Evolutionary conservation across 768 basidiomycete species (phyloP), one percentile per base, ranked within the genome.

Genomic region (Nidula microcarpa): DNA sequence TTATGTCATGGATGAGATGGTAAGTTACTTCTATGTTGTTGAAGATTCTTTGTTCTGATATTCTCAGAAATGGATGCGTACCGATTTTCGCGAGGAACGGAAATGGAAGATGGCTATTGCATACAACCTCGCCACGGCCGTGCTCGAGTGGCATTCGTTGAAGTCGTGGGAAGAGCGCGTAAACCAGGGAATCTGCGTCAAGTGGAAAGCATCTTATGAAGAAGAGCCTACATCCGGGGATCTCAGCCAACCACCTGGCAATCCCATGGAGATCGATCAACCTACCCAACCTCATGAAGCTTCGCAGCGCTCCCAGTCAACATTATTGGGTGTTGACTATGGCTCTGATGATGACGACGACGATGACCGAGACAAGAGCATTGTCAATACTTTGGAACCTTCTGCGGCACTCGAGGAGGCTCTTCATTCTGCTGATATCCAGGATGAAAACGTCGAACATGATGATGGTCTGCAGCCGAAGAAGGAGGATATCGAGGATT

Each of bases 1-100:
- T 65, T 90, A 94, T 68, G 75, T 99, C 34, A 70, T 99, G 68
- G 96, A 98, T 55, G 97, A 99, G 70, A 94, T 98, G 94, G 93
- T 91, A 51, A 60, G 81, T 73, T 16, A 32, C 23, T 36, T 14
- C 35, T 50, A 30, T 39, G 13, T 49, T 39, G 14, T 43, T 61
- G 9, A 8, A 7, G 23, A 13, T 8, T 6, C 14, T 34, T 10
- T 37, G 23, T 41, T 33, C 17, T 9, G 10, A 11, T 23, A 9
- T 49, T 6, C 47, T 6, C 50, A 94, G 95, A 92, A 89, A 82
- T 99, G 97, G 97, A 88, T 99, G 83, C 89, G 92, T 30, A 82
- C 82, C 36, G 97, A 99, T 66, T 98, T 97, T 59, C 85, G 91
- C 16, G 95, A 98, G 68, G 97, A 99, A 64, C 79, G 91, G 39